Base-by-base conservation (phyloP, 116 monocot species). In the Dioscorea cayenensis region DNA sequence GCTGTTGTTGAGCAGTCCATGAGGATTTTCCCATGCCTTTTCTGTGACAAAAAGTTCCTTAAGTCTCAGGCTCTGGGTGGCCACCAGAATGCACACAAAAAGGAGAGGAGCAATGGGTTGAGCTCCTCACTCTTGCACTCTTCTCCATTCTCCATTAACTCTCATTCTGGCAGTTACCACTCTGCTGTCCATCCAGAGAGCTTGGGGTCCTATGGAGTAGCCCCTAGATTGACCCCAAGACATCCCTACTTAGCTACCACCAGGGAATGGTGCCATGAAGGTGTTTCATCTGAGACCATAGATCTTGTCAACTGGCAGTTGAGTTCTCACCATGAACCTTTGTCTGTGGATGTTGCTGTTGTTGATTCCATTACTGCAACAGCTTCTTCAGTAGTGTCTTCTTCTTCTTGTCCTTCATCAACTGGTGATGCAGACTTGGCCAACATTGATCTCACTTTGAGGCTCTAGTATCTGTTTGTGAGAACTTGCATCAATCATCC, bases 11-110 rank as follows among this genome's bases (percentile, higher is more conserved):
- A 28, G 17, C n/a, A 20, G 13, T 77, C 81, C 19, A 66, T 77
- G 19, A 78, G 89, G 69, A 82, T 91, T 51, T 95, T 95, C 77
- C 75, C 86, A 32, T 95, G 95, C 79, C 91, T 89, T 72, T 95
- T 91, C 81, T 95, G 95, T 86, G 84, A 87, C 86, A 88, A 87
- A 78, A 91, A 91, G 72, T 95, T 95, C 75, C 82, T 89, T 35
- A 95, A 91, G 62, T 91, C 95, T 0, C 95, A 95, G 63, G 95
- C 95, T 1, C 89, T 95, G 11, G 95, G 95, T 4, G 94, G 94
- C 52, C 94, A 94, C 78, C 94, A 94, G 76, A 94, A 94, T 28
- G 94, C 94, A 3, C 94, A 94, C 85, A 94, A 94, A 84, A 94
- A 86, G 79, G 86, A 94, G 68, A 73, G 94, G 60, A 87, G 72